phyloP scores from a whole-genome alignment of 2,329 filamentous ascomycete genomes.

The Arthrobotrys pseudoclavata region DNA sequence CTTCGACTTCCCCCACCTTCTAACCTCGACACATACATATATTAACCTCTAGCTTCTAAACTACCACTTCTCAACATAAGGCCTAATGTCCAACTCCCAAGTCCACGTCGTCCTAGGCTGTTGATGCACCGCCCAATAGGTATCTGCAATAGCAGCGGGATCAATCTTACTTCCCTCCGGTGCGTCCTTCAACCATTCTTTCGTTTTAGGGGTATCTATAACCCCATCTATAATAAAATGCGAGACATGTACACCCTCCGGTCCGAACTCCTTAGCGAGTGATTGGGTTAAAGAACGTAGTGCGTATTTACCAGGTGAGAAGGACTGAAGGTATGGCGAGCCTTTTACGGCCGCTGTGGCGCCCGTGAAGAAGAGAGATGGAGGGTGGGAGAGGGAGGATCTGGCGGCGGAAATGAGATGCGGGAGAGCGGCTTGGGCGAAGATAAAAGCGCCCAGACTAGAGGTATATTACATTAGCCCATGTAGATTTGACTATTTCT shows the following conservation, averaged over 20 bases:
- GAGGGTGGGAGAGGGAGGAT: conserved; percentile 72
- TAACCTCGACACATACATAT: neutral
- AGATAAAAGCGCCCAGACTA: conserved; percentile 79
- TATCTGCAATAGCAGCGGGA: conserved; percentile 84
- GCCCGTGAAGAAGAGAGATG: conserved; percentile 86
- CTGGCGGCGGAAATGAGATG: conserved; percentile 75
- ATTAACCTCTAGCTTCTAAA: neutral
- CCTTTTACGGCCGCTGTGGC: conserved; percentile 85
- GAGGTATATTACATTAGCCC: neutral
- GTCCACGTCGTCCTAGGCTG: conserved; percentile 85
- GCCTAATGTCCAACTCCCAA: conserved; percentile 83
- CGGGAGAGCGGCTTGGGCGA: conserved; percentile 79
- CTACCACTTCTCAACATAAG: conserved; percentile 87
- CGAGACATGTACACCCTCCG: conserved; percentile 84
- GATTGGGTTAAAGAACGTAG: conserved; percentile 80
- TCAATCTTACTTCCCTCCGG: conserved; percentile 77
- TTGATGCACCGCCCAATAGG: conserved; percentile 86
- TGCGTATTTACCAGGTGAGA: conserved; percentile 85
- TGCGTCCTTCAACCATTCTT: conserved; percentile 72
- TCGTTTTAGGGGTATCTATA: conserved; percentile 83
- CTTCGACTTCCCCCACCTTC: too few relatives aligned
- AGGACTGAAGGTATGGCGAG: conserved; percentile 77
- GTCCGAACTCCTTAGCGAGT: conserved; percentile 85
- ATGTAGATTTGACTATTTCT: neutral
- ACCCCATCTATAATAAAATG: conserved; percentile 87